Evolutionary conservation across 306 rosid species (phyloP).

Genomic region (Bauhinia variegata): DNA sequence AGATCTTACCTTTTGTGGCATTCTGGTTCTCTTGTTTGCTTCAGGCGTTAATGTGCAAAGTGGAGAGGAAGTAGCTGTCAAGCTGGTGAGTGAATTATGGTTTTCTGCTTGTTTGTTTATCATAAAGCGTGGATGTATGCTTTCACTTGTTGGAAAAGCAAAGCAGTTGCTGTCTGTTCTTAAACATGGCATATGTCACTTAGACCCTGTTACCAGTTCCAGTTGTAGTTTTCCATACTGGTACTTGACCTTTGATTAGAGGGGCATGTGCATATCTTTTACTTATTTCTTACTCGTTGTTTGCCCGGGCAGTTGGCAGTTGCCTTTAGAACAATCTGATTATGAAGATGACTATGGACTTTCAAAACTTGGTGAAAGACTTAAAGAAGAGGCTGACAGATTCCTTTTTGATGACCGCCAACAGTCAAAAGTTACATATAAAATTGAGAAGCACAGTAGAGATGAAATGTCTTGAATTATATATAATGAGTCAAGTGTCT

Average conservation of each 20-base stretch:
- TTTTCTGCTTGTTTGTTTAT: constrained; percentile 22
- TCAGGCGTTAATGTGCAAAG: constrained; percentile 87
- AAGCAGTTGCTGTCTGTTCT: constrained; percentile 2
- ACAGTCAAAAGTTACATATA: not conserved
- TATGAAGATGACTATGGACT: constrained; percentile 24
- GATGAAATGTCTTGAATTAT: not conserved
- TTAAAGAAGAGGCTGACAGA: constrained; percentile 16
- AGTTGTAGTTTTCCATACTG: constrained; percentile 10
- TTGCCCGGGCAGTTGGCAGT: constrained; percentile 21
- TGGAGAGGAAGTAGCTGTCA: constrained; percentile 98
- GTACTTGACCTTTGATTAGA: constrained; percentile 12
- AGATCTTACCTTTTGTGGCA: constrained; percentile 30
- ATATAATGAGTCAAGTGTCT: not conserved
- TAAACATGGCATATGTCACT: not conserved
- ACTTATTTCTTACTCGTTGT: constrained; percentile 3
- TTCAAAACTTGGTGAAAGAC: constrained; percentile 25
- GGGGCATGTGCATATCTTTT: constrained; percentile 14
- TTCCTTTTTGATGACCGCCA: constrained; percentile 22
- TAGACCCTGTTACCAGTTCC: constrained; percentile 2
- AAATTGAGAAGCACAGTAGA: constrained; percentile 1
- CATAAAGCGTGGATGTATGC: constrained; percentile 9
- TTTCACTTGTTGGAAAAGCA: constrained; percentile 7
- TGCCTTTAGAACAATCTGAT: constrained; percentile 23
- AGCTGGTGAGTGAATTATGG: constrained; percentile 66
- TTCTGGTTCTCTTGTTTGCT: constrained; percentile 52